Evolutionary conservation across 805 yeast species (phyloP).

Genomic region (Ogataea nitratoaversa): DNA sequence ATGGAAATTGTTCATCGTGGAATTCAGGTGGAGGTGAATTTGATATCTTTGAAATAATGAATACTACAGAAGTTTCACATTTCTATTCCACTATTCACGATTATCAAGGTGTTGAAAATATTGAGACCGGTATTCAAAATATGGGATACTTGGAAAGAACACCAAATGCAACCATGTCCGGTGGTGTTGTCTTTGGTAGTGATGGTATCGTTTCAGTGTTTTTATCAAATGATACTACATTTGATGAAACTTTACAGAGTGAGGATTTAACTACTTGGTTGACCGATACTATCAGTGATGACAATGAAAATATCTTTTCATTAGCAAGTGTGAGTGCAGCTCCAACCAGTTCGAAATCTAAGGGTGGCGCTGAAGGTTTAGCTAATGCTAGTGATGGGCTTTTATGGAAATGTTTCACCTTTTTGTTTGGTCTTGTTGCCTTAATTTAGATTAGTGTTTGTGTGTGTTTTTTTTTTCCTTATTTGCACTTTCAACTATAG

Average conservation of each 20-base stretch:
- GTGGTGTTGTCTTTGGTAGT: conserved; percentile 68
- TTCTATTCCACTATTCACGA: conserved; percentile 70
- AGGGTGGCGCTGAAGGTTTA: not conserved
- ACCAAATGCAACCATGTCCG: conserved; percentile 47
- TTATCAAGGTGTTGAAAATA: conserved; percentile 65
- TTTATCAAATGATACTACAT: conserved; percentile 47
- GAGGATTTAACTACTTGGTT: conserved; percentile 2
- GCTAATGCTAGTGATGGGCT: not conserved
- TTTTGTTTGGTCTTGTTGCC: not conserved
- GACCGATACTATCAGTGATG: not conserved
- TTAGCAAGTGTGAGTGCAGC: not conserved
- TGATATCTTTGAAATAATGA: conserved; percentile 72
- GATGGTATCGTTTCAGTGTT: conserved; percentile 61
- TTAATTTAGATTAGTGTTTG: not conserved
- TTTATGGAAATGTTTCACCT: not conserved
- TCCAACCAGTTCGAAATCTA: not conserved
- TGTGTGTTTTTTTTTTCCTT: too few relatives aligned
- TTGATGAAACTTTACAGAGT: conserved; percentile 43
- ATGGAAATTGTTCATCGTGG: conserved; percentile 71
- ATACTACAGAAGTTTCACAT: conserved; percentile 49
- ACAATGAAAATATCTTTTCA: not conserved
- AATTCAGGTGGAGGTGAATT: conserved; percentile 75
- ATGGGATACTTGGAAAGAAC: conserved; percentile 56
- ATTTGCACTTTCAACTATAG: too few relatives aligned
- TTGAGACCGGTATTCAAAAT: conserved; percentile 56